Evolutionary conservation across 225 moss, liverwort and hornwort genomes (phyloP), one percentile per base, ranked within the genome.

Genomic region (Antitrichia curtipendula): DNA sequence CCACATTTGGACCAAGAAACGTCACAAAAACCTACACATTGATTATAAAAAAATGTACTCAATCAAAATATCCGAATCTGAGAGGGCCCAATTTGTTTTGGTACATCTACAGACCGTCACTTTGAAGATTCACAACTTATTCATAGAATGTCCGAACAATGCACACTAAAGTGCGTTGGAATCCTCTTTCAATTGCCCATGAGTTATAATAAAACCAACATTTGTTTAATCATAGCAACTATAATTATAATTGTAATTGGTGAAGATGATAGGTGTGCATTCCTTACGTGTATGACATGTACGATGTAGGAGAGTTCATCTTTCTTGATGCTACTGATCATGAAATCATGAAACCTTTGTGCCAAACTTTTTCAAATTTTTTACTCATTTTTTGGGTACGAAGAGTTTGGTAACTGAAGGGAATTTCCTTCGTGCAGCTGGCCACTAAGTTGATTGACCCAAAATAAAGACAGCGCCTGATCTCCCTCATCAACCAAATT

Each of bases 161-260:
- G 10, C 10, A 34, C 3, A 13, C 34, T 4, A 23, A 43, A 80
- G 0, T 47, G 3, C 2, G 0, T 20, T 41, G 3, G 2, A 40
- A 79, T 41, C 15, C 4, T 22, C 9, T 41, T 80, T 60, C 0
- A 38, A 1, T 16, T 31, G 2, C 74, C 19, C 3, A 49, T 4
- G 19, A 47, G 6, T 31, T 47, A 4, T 7, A 6, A 19, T 29
- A 11, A 10, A 19, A 71, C 49, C 4, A 50, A 50, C 5, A 5
- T 74, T 50, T 50, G 18, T 74, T 50, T 21, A 7, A 50, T 13
- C 21, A 22, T 4, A 74, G 12, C 7, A 50, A 75, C 34, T 13
- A 22, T 2, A 0, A 1, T 21, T 12, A 31, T n/a, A n/a, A 32
- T 73, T 47, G 0, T 20, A 32, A 27, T 50, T 50, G 47, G 10